Percentiles rank a stretch among this genome's conserved stretches.
These are phyloP conservation scores for Trichoderma citrinoviride DNA, from an alignment of 2,329 filamentous ascomycete genomes.

Conservation along the genomic window DNA sequence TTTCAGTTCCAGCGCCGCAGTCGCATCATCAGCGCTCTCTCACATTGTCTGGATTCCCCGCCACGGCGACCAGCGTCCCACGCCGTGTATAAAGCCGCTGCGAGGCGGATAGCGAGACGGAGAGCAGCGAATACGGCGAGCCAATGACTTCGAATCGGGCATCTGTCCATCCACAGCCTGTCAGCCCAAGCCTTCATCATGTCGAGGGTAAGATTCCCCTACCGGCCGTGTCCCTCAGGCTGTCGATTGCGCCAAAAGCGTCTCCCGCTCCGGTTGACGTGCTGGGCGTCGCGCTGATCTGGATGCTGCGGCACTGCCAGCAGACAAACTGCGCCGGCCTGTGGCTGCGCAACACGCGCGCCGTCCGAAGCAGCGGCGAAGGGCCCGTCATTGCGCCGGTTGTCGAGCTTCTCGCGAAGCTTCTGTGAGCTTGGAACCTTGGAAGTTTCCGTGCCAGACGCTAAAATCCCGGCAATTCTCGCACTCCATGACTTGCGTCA, in stretches of 20 bases:
- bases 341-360: conserved; percentile 33
- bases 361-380: conserved; percentile 39
- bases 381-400: conserved; percentile 43
- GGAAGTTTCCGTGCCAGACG: neutral
- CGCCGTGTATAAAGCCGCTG: conserved; percentile 90
- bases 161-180: conserved; percentile 55
- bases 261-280: conserved; percentile 50
- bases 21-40: neutral
- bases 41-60: conserved; percentile 88
- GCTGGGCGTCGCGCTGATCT: conserved; percentile 61
- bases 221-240: conserved; percentile 52
- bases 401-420: conserved; percentile 13
- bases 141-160: conserved; percentile 93
- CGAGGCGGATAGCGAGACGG: conserved; percentile 87
- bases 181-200: neutral
- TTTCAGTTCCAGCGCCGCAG: neutral
- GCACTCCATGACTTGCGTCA: neutral
- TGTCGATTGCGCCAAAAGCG: conserved; percentile 52
- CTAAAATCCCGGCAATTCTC: conserved; percentile 20
- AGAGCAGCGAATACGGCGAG: conserved; percentile 87
- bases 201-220: conserved; percentile 24
- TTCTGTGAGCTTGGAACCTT: conserved; percentile 1
- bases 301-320: conserved; percentile 57
- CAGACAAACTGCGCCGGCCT: conserved; percentile 43
- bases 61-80: conserved; percentile 85